Evolutionary conservation across 768 basidiomycete species (phyloP).

Genomic region (Tubosaeta sp.): DNA sequence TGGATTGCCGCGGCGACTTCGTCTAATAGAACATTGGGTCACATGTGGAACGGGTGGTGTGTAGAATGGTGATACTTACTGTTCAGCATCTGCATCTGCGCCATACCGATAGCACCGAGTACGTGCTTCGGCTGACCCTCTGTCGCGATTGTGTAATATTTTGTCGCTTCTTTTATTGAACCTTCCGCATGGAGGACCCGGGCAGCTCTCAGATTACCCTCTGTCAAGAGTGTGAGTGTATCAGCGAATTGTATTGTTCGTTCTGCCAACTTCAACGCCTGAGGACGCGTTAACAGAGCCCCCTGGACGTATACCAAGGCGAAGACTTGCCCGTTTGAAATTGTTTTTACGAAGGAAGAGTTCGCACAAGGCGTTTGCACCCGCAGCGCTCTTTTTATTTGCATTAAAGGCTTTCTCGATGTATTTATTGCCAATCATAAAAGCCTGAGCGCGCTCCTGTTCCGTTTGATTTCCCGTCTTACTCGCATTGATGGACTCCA

Average conservation of each 20-base stretch:
- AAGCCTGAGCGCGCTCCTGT: constrained; percentile 56
- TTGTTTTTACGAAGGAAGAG: constrained; percentile 72
- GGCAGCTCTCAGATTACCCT: constrained; percentile 81
- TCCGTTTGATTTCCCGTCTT: constrained; percentile 64
- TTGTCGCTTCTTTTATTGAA: constrained; percentile 55
- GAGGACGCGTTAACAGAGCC: not conserved
- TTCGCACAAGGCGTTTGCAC: constrained; percentile 80
- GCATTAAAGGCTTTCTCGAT: constrained; percentile 78
- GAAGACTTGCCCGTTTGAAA: constrained; percentile 46
- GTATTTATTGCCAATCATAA: constrained; percentile 62
- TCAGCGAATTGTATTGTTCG: constrained; percentile 93
- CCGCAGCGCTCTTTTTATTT: constrained; percentile 68
- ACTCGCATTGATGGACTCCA: constrained; percentile 84
- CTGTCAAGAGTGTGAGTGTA: constrained; percentile 76
- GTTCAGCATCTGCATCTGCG: constrained; percentile 81
- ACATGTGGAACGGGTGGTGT: not conserved
- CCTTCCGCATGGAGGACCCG: constrained; percentile 77
- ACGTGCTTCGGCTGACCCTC: constrained; percentile 72
- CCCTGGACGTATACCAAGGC: not conserved
- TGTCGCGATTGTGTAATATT: constrained; percentile 63
- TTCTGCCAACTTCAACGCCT: constrained; percentile 93
- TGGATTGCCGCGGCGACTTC: constrained; percentile 84
- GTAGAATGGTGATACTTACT: constrained; percentile 43
- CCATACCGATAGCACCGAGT: constrained; percentile 77
- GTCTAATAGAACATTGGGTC: constrained; percentile 40